Conservation (phyloP, 2,329 filamentous ascomycete species). For the Zymoseptoria tritici region DNA sequence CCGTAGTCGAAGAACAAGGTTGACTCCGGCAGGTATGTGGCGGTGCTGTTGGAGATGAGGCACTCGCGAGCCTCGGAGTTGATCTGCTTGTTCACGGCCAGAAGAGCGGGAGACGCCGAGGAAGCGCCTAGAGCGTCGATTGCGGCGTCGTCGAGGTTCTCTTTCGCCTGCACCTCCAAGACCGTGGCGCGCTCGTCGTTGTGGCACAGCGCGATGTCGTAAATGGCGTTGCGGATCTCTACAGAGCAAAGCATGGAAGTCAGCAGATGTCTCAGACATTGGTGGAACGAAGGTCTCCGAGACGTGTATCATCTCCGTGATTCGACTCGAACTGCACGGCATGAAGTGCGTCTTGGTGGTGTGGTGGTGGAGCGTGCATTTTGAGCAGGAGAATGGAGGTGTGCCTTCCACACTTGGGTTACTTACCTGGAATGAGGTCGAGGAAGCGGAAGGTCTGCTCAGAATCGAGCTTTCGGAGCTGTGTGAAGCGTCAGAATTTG, state of each 20-base stretch:
- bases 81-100: not conserved
- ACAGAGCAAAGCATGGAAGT: too few relatives aligned
- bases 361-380: too few relatives aligned
- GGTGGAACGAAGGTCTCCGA: too few relatives aligned
- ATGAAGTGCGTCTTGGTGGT: too few relatives aligned
- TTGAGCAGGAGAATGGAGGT: too few relatives aligned
- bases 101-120: not conserved
- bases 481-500: not conserved
- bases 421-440: not conserved
- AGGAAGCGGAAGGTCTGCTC: not conserved
- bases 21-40: not conserved
- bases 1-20: not conserved
- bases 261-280: too few relatives aligned
- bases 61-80: not conserved
- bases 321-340: too few relatives aligned
- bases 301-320: too few relatives aligned
- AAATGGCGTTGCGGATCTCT: not conserved
- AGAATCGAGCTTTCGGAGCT: not conserved
- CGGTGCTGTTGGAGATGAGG: not conserved
- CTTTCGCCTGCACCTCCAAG: not conserved
- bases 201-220: not conserved
- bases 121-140: not conserved
- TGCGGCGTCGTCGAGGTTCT: not conserved
- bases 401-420: too few relatives aligned
- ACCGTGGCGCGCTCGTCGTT: not conserved